Evolutionary conservation across 176 grass and related monocot species (phyloP), one percentile per base, ranked within the genome.

Genomic region (Puya raimondii): DNA sequence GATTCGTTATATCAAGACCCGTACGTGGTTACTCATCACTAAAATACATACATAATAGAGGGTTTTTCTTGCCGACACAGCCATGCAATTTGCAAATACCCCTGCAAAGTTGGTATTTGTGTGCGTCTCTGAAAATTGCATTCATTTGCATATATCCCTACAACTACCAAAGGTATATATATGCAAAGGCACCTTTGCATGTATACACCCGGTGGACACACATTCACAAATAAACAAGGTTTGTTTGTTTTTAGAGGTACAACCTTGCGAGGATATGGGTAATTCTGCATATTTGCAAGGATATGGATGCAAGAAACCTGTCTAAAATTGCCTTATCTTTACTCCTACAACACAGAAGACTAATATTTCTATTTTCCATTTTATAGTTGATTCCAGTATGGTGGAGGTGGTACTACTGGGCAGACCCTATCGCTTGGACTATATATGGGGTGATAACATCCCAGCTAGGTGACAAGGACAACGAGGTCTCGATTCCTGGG

Each of bases 391-490:
- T 96, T 53, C 92, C 92, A 0, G 57, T 87, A 64, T 96, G 92
- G 92, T 96, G 92, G 92, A 91, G 92, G 71, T 96, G 92, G 92
- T 96, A 85, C 67, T 91, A 91, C 76, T 96, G 92, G 92, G 80
- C 63, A 9, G 78, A 91, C 59, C 92, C 92, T 7, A 79, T 96
- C 15, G 71, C 92, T 2, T 91, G 88, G 88, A 87, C 86, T 18
- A 91, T 89, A 22, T 91, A 96, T 51, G 92, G 92, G 11, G 66
- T 87, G 0, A 57, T 96, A 7, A 69, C 79, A 2, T 91, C 92
- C 0, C 92, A 96, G 56, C 74, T 91, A 51, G 92, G 88, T 0
- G 75, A 88, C 9, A 76, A 76, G 0, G 67, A 29, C 0, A 18
- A 33, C 23, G 0, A 0, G 0, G 50, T 96, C 12, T 14, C 48